A percentile compares a stretch with the other conserved stretches of the same genome.
These are phyloP conservation scores for Penicillium diatomitis DNA, from an alignment of 495 filamentous ascomycete genomes.

Conservation along the genomic window DNA sequence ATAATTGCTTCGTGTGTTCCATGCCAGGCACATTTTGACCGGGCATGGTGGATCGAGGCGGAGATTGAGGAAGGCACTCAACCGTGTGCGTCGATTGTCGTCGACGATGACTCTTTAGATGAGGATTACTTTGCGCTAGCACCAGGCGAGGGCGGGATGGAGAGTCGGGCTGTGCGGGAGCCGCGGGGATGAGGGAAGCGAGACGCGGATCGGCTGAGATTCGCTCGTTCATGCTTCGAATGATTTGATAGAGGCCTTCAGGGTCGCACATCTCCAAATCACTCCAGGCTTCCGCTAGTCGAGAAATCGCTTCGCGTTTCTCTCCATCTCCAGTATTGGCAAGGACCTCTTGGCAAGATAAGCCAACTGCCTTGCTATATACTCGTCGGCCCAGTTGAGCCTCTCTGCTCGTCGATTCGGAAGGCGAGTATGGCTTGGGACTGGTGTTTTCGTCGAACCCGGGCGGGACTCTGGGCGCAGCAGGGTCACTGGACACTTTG, in stretches of 20 bases:
- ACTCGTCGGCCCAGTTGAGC: conserved; percentile 67
- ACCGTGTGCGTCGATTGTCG: conserved; percentile 46
- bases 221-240: conserved; percentile 59
- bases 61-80: conserved; percentile 23
- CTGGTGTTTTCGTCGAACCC: conserved; percentile 39
- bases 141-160: conserved; percentile 56
- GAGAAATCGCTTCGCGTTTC: conserved; percentile 73
- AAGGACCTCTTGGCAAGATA: conserved; percentile 72
- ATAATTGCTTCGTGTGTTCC: conserved; percentile 84
- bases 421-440: conserved; percentile 23
- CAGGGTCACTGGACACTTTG: conserved; percentile 37
- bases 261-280: conserved; percentile 80
- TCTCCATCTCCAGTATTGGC: conserved; percentile 64
- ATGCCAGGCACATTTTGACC: conserved; percentile 57
- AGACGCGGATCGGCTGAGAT: conserved; percentile 48
- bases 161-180: conserved; percentile 29
- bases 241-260: conserved; percentile 78
- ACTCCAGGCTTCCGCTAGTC: conserved; percentile 74
- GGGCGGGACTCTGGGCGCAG: conserved; percentile 20
- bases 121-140: conserved; percentile 74
- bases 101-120: conserved; percentile 66
- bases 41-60: conserved; percentile 32
- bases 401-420: conserved; percentile 56
- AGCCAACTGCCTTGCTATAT: conserved; percentile 69
- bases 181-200: conserved; percentile 34